A percentile compares a stretch with the other conserved stretches of the same genome.
phyloP scores from a whole-genome alignment of 2,329 filamentous ascomycete species.

The Pestalotiopsis sp. region DNA sequence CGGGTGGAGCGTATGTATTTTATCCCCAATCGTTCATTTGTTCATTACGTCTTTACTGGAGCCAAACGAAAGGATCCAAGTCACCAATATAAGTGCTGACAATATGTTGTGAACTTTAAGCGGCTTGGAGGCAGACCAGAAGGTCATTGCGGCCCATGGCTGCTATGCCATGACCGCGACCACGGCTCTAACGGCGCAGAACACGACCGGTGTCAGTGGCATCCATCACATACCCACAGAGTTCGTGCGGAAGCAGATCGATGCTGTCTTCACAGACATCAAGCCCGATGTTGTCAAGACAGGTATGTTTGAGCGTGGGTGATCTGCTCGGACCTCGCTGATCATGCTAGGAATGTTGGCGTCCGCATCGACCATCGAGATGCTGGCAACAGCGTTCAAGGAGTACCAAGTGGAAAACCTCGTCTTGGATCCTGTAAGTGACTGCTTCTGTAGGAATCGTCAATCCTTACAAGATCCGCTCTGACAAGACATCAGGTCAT shows the following conservation, averaged over 20 bases:
- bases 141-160: slow-evolving; percentile 87
- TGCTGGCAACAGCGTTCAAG: slow-evolving; percentile 67
- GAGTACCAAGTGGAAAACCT: slow-evolving; percentile 58
- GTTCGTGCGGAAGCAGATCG: slow-evolving; percentile 85
- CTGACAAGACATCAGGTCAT: slow-evolving; percentile 67
- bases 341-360: slow-evolving; percentile 74
- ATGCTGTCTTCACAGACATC: slow-evolving; percentile 82
- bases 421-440: slow-evolving; percentile 74
- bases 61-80: background rate
- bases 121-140: slow-evolving; percentile 93
- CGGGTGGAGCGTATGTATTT: slow-evolving; percentile 69
- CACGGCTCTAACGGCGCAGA: slow-evolving; percentile 93
- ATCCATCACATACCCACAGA: slow-evolving; percentile 78
- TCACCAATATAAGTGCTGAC: background rate
- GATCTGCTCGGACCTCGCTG: slow-evolving; percentile 14
- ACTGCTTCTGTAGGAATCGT: background rate
- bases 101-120: slow-evolving; percentile 45
- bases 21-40: background rate
- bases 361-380: slow-evolving; percentile 68
- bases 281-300: slow-evolving; percentile 90
- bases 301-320: slow-evolving; percentile 53
- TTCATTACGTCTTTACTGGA: too few species aligned
- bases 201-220: slow-evolving; percentile 80
- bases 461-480: background rate
- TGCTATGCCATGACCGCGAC: slow-evolving; percentile 97